Evolutionary conservation across 1,284 basidiomycete species (phyloP).

Genomic region (Trichosporon sp.): DNA sequence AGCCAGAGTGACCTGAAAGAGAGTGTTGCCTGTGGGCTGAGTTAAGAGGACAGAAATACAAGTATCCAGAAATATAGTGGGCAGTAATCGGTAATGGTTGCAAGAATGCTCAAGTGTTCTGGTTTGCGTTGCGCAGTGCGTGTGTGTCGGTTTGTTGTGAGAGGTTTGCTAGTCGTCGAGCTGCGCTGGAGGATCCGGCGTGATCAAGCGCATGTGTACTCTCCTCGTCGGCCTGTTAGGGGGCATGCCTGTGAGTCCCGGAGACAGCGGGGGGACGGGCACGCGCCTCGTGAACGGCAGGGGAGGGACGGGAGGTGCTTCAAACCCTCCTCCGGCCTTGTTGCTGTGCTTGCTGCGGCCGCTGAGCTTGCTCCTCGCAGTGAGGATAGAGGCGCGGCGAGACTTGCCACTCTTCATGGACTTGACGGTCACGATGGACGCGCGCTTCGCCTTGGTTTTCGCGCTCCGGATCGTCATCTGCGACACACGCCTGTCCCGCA

Average conservation of each 20-base stretch:
- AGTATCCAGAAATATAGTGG: background rate
- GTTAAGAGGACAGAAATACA: background rate
- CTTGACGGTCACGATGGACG: constrained; percentile 11
- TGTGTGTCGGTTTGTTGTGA: background rate
- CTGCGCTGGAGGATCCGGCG: constrained; percentile 2
- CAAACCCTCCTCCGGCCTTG: background rate
- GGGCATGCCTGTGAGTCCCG: background rate
- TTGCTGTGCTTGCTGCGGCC: constrained; percentile 9
- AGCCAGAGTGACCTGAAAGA: background rate
- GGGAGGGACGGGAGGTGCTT: background rate
- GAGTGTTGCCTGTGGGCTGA: background rate
- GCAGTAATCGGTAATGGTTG: background rate
- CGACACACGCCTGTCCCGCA: background rate
- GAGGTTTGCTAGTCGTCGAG: background rate
- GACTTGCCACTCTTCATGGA: constrained; percentile 5
- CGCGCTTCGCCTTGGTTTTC: constrained; percentile 10
- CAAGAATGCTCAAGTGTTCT: background rate
- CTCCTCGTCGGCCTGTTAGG: background rate
- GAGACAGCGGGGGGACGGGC: constrained; percentile 5
- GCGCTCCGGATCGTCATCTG: background rate
- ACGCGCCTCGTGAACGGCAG: constrained; percentile 9
- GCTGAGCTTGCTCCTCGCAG: constrained; percentile 4
- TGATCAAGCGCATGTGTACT: constrained; percentile 1
- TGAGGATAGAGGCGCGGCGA: background rate
- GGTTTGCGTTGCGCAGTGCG: no score